Percentiles rank a stretch among this genome's conserved stretches.
Evolutionary conservation across 345 rosid species (phyloP).

Genomic region (Linum lewisii): DNA sequence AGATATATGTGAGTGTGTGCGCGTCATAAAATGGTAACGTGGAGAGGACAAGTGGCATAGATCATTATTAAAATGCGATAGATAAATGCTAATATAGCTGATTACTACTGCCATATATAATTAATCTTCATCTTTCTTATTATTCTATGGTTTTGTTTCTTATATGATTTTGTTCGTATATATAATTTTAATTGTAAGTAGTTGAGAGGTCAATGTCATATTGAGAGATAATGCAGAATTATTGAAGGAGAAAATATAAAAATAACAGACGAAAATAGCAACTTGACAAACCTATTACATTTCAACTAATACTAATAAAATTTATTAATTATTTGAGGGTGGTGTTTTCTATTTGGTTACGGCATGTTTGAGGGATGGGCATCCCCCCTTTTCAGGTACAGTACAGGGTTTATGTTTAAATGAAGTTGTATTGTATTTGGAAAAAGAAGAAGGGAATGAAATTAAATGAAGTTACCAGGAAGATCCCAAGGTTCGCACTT

Average conservation of each 20-base stretch:
- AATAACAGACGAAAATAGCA: not conserved
- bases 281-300: not conserved
- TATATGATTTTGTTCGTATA: not conserved
- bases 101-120: too few species aligned
- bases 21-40: too few species aligned
- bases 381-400: not conserved
- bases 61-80: too few species aligned
- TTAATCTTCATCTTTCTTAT: too few species aligned
- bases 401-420: too few species aligned
- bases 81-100: too few species aligned
- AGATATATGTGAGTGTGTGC: too few species aligned
- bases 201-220: constrained; percentile 24
- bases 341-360: not conserved
- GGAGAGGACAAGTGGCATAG: too few species aligned
- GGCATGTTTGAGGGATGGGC: not conserved
- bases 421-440: too few species aligned
- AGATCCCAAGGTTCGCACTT: constrained; percentile 95
- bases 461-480: constrained; percentile 39
- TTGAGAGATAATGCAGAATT: constrained; percentile 11
- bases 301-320: not conserved
- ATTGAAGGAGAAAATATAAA: constrained; percentile 7
- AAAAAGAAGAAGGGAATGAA: too few species aligned
- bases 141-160: too few species aligned
- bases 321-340: not conserved
- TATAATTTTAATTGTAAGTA: not conserved